A percentile compares a stretch with the other conserved stretches of the same genome.
Evolutionary conservation across 2,329 filamentous ascomycete genomes (phyloP).

Genomic region (Fusarium veterinarium): DNA sequence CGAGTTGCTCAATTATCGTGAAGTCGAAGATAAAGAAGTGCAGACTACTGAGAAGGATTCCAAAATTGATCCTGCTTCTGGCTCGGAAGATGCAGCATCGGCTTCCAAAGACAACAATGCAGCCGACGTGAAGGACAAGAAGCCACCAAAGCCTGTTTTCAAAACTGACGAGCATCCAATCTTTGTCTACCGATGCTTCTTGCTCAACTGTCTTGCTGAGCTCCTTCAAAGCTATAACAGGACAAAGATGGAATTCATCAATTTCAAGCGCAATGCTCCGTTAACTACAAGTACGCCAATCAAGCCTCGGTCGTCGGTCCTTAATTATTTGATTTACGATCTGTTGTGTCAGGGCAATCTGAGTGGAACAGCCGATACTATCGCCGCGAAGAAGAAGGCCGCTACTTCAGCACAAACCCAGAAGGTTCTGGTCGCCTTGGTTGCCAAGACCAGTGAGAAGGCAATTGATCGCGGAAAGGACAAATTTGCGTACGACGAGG

Average conservation of each 20-base stretch:
- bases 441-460: slow-evolving; percentile 87
- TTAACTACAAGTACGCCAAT: slow-evolving; percentile 87
- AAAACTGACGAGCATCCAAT: slow-evolving; percentile 94
- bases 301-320: slow-evolving; percentile 89
- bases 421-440: slow-evolving; percentile 85
- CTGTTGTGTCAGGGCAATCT: slow-evolving; percentile 72
- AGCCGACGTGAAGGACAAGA: slow-evolving; percentile 67
- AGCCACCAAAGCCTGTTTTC: slow-evolving; percentile 78
- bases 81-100: slow-evolving; percentile 39
- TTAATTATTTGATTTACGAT: slow-evolving; percentile 92
- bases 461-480: slow-evolving; percentile 67
- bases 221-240: slow-evolving; percentile 91
- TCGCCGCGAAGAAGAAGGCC: slow-evolving; percentile 83
- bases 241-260: slow-evolving; percentile 98
- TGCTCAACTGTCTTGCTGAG: slow-evolving; percentile 92
- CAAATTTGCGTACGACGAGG: slow-evolving; percentile 76
- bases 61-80: slow-evolving; percentile 51
- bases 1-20: slow-evolving; percentile 90
- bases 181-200: slow-evolving; percentile 95
- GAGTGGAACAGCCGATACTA: slow-evolving; percentile 77
- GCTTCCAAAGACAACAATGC: slow-evolving; percentile 47
- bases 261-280: slow-evolving; percentile 93
- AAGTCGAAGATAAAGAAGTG: slow-evolving; percentile 87
- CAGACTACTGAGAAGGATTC: slow-evolving; percentile 56
- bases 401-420: slow-evolving; percentile 89